Percentiles rank a stretch among this genome's conserved stretches.
phyloP scores from a whole-genome alignment of 345 rosid species.

The Lepidium aucheri region DNA sequence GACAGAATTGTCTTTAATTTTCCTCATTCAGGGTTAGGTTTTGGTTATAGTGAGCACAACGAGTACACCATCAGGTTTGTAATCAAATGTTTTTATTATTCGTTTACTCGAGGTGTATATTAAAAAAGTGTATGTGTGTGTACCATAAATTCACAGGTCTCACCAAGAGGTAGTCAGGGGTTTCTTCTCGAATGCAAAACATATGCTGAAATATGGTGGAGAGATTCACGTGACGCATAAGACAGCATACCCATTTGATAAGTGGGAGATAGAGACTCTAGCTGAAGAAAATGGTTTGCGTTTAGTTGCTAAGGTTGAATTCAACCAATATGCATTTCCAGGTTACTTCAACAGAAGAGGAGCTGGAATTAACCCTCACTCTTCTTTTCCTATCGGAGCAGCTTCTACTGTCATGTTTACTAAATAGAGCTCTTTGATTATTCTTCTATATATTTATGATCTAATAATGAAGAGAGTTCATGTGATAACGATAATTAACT shows the following conservation, averaged over 20 bases:
- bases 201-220: slow-evolving; percentile 28
- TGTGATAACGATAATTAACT: too few species aligned
- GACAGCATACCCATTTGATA: slow-evolving; percentile 26
- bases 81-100: too few species aligned
- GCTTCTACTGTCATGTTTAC: slow-evolving; percentile 21
- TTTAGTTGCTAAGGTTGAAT: not conserved
- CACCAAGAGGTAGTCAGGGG: slow-evolving; percentile 28
- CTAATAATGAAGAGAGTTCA: too few species aligned
- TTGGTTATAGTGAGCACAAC: not conserved
- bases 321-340: slow-evolving; percentile 24
- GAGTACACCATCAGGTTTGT: not conserved
- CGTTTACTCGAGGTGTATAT: not conserved
- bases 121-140: not conserved
- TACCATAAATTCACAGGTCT: not conserved
- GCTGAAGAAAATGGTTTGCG: slow-evolving; percentile 23
- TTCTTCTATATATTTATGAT: too few species aligned
- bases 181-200: slow-evolving; percentile 29
- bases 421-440: too few species aligned
- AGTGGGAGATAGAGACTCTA: slow-evolving; percentile 30
- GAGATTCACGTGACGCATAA: slow-evolving; percentile 45
- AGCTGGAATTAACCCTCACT: not conserved
- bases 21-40: slow-evolving; percentile 25
- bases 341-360: slow-evolving; percentile 43
- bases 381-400: slow-evolving; percentile 24
- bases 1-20: slow-evolving; percentile 30